A percentile compares a stretch with the other conserved stretches of the same genome.
Evolutionary conservation across 2,329 filamentous ascomycete genomes (phyloP).

Genomic region (Paraphoma sp.): DNA sequence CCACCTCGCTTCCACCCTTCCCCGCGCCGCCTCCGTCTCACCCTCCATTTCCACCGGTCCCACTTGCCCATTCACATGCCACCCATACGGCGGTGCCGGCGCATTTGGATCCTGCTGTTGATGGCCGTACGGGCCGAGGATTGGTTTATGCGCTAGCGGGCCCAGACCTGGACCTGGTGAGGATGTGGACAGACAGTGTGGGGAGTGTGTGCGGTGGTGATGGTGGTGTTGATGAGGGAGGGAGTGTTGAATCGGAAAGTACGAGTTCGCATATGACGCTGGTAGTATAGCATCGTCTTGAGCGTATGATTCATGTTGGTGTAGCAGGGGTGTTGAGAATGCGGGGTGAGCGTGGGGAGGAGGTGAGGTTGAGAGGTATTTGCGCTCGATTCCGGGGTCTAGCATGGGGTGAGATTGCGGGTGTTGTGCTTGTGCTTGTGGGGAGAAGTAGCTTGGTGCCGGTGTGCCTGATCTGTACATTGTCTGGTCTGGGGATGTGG

Average conservation of each 20-base stretch:
- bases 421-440: not conserved
- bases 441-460: not conserved
- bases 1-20: not conserved
- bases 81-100: slow-evolving; percentile 6
- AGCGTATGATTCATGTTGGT: too few species aligned
- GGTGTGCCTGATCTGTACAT: not conserved
- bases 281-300: too few species aligned
- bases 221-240: not conserved
- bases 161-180: too few species aligned
- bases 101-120: not conserved
- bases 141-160: not conserved
- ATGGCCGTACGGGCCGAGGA: not conserved
- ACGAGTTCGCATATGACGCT: too few species aligned
- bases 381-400: not conserved
- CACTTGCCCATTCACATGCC: slow-evolving; percentile 5
- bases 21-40: not conserved
- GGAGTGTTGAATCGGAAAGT: too few species aligned
- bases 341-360: not conserved
- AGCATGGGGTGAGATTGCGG: not conserved
- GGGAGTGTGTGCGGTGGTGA: too few species aligned
- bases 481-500: not conserved
- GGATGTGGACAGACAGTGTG: too few species aligned
- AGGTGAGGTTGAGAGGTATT: not conserved
- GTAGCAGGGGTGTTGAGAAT: not conserved
- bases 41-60: slow-evolving; percentile 12